Evolutionary conservation across 768 basidiomycete genomes (phyloP).

Genomic region (Leccinum uliginosum): DNA sequence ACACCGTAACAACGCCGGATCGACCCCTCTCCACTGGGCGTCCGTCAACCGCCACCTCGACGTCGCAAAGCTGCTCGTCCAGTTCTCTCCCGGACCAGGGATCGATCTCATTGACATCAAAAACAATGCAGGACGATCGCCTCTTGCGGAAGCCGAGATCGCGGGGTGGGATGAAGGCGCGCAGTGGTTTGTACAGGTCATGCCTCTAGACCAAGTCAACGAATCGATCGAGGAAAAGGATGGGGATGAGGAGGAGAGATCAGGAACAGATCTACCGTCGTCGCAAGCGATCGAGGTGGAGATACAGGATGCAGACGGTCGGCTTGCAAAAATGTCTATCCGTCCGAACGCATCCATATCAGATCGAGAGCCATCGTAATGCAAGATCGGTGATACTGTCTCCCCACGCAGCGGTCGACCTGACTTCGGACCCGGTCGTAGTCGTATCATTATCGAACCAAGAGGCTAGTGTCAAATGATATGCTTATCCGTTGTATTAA

Average conservation of each 20-base stretch:
- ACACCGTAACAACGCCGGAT: constrained; percentile 63
- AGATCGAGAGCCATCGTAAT: background rate
- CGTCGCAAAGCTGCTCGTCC: constrained; percentile 55
- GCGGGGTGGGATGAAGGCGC: constrained; percentile 83
- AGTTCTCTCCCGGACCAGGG: constrained; percentile 54
- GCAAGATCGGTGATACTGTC: background rate
- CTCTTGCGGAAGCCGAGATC: constrained; percentile 79
- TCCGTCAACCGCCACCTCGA: constrained; percentile 75
- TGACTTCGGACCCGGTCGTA: background rate
- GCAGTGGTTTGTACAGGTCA: constrained; percentile 75
- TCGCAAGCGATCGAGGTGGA: constrained; percentile 57
- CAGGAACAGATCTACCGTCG: constrained; percentile 15
- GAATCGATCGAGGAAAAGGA: constrained; percentile 23
- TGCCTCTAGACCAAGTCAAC: constrained; percentile 58
- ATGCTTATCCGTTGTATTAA: background rate
- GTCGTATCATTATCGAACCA: background rate
- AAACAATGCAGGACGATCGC: constrained; percentile 67
- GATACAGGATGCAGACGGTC: constrained; percentile 68
- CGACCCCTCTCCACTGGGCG: constrained; percentile 91
- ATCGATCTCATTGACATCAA: constrained; percentile 69
- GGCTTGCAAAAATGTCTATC: constrained; percentile 61
- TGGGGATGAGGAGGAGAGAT: constrained; percentile 16
- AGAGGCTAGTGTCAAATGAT: background rate
- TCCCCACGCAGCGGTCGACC: background rate
- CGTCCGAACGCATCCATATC: background rate